phyloP scores from a whole-genome alignment of 768 basidiomycete genomes.

The Lentinula boryana region DNA sequence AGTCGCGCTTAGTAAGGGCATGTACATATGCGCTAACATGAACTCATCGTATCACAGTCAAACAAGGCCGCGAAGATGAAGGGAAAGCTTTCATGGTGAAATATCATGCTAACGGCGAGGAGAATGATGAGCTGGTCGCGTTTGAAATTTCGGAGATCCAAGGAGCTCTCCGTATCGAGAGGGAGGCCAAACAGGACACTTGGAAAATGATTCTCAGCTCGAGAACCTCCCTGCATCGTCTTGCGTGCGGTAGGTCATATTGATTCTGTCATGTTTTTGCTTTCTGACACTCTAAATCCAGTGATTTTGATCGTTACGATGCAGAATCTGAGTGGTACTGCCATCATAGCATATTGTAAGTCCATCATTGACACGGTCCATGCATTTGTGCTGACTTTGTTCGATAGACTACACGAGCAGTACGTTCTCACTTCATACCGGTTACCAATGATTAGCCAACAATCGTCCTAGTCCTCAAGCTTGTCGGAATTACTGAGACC shows the following conservation, averaged over 20 bases:
- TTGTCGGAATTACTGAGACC: slow-evolving; percentile 5
- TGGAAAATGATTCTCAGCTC: slow-evolving; percentile 3
- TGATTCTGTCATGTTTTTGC: not conserved
- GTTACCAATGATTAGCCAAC: not conserved
- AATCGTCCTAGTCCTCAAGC: not conserved
- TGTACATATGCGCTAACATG: not conserved
- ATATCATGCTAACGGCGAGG: slow-evolving; percentile 5
- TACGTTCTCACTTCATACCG: not conserved
- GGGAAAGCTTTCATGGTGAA: not conserved
- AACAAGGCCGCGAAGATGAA: not conserved
- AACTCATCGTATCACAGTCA: not conserved
- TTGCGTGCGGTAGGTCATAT: slow-evolving; percentile 1
- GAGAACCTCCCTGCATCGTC: slow-evolving; percentile 2
- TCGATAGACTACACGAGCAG: slow-evolving; percentile 3
- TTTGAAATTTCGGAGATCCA: slow-evolving; percentile 4
- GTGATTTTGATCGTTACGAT: slow-evolving; percentile 4
- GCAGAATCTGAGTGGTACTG: slow-evolving; percentile 7
- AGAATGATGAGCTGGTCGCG: slow-evolving; percentile 4
- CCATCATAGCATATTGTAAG: slow-evolving; percentile 6
- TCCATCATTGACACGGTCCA: too few relatives aligned
- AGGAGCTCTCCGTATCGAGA: not conserved
- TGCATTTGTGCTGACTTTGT: not conserved
- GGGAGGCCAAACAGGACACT: slow-evolving; percentile 5
- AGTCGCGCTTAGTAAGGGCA: not conserved
- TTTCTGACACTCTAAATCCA: not conserved